A percentile compares a stretch with the other conserved stretches of the same genome.
Evolutionary conservation across 306 rosid genomes (phyloP).

Genomic region (Clitoria ternatea): DNA sequence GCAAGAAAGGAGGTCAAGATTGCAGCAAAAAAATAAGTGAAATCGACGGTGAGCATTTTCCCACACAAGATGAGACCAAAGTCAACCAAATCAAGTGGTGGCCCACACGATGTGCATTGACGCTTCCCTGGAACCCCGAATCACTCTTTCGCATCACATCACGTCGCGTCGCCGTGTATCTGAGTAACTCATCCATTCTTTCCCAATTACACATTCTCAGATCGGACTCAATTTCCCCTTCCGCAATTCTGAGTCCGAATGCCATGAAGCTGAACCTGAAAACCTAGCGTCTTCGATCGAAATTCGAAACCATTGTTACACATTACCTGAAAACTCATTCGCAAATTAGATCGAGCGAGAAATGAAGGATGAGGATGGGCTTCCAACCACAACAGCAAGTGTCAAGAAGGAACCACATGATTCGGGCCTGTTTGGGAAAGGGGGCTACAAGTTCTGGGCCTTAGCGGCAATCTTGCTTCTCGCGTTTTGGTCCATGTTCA

Average conservation of each 20-base stretch:
- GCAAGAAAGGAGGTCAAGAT: not conserved
- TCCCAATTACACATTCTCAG: not conserved
- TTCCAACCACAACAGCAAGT: constrained; percentile 58
- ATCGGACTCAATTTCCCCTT: constrained; percentile 20
- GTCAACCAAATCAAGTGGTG: constrained; percentile 19
- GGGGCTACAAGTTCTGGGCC: constrained; percentile 94
- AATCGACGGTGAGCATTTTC: constrained; percentile 5
- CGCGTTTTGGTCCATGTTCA: constrained; percentile 98
- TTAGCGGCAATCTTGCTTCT: constrained; percentile 84
- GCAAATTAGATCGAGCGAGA: constrained; percentile 33
- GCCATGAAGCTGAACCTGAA: constrained; percentile 23
- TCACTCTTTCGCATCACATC: not conserved
- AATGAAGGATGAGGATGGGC: constrained; percentile 87
- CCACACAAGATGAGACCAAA: not conserved
- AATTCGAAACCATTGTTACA: not conserved
- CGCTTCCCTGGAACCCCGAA: not conserved
- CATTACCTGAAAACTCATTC: not conserved
- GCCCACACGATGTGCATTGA: not conserved
- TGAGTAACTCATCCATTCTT: constrained; percentile 9
- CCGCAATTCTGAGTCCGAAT: constrained; percentile 27
- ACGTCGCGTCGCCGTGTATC: constrained; percentile 12
- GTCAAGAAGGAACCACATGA: constrained; percentile 60
- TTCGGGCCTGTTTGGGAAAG: constrained; percentile 61
- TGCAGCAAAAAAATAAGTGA: not conserved
- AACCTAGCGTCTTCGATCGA: not conserved